phyloP scores from a whole-genome alignment of 768 basidiomycete species.

The Roridomyces roridus region DNA sequence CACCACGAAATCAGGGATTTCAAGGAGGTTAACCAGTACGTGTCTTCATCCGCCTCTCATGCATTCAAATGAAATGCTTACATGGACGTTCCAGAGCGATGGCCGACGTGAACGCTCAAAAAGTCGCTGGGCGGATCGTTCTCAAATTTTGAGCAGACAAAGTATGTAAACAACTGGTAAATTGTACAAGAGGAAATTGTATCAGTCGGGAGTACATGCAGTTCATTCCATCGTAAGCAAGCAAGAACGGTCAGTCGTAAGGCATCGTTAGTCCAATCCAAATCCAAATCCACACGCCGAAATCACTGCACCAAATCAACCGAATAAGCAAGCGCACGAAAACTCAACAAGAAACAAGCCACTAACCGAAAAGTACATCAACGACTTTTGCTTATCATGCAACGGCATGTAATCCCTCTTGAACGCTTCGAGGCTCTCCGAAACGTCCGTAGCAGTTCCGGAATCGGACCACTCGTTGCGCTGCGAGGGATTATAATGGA shows the following conservation, averaged over 20 bases:
- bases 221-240: too few species aligned
- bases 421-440: constrained; percentile 52
- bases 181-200: too few species aligned
- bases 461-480: constrained; percentile 49
- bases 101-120: background rate
- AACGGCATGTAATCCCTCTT: constrained; percentile 56
- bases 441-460: constrained; percentile 32
- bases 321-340: too few species aligned
- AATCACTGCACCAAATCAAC: too few species aligned
- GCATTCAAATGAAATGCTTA: constrained; percentile 32
- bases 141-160: constrained; percentile 1
- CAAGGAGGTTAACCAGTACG: constrained; percentile 57
- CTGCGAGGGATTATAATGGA: constrained; percentile 61
- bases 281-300: too few species aligned
- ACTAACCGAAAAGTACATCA: constrained; percentile 46
- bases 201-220: too few species aligned
- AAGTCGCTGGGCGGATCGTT: constrained; percentile 9
- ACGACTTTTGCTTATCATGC: constrained; percentile 38
- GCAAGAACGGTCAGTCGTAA: too few species aligned
- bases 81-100: constrained; percentile 1
- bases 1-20: constrained; percentile 53
- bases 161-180: background rate
- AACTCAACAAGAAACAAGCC: background rate
- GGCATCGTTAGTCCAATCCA: too few species aligned
- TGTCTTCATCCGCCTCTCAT: constrained; percentile 11